Percentiles rank a stretch among this genome's conserved stretches.
Evolutionary conservation across 768 basidiomycete genomes (phyloP).

Genomic region (Lentinula sp.): DNA sequence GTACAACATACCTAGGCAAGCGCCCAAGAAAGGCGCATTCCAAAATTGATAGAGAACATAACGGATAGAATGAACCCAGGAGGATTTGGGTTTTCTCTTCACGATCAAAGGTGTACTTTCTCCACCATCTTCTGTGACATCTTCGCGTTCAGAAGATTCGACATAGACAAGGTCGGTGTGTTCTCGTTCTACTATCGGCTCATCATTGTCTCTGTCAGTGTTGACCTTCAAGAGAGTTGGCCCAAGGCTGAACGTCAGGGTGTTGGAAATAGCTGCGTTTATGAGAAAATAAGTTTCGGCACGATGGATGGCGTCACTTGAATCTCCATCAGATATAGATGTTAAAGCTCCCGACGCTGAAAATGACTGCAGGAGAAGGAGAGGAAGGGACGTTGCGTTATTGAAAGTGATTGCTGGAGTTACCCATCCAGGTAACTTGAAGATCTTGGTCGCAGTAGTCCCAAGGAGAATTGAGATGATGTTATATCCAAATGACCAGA

Average conservation of each 20-base stretch:
- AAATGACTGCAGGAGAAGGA: conserved; percentile 6
- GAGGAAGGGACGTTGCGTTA: conserved; percentile 4
- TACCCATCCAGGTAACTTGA: not conserved
- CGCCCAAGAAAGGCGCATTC: not conserved
- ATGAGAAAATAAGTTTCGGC: conserved; percentile 3
- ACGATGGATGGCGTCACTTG: not conserved
- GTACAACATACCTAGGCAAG: not conserved
- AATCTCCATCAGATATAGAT: not conserved
- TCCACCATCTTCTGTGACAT: not conserved
- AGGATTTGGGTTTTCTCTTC: not conserved
- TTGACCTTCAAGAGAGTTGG: not conserved
- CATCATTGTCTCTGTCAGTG: not conserved
- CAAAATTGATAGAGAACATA: not conserved
- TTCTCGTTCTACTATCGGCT: not conserved
- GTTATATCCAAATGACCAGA: not conserved
- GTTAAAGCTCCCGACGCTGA: not conserved
- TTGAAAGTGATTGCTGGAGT: conserved; percentile 6
- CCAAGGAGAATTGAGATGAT: not conserved
- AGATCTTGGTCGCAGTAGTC: not conserved
- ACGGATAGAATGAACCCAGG: not conserved
- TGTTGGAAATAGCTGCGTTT: conserved; percentile 2
- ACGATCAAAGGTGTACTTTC: not conserved
- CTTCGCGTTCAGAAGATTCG: not conserved
- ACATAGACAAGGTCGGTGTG: not conserved
- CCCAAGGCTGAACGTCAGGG: conserved; percentile 3